These are phyloP conservation scores for Teratosphaeria epicoccoides DNA, from an alignment of 2,329 filamentous ascomycete genomes.

Conservation along the genomic window DNA sequence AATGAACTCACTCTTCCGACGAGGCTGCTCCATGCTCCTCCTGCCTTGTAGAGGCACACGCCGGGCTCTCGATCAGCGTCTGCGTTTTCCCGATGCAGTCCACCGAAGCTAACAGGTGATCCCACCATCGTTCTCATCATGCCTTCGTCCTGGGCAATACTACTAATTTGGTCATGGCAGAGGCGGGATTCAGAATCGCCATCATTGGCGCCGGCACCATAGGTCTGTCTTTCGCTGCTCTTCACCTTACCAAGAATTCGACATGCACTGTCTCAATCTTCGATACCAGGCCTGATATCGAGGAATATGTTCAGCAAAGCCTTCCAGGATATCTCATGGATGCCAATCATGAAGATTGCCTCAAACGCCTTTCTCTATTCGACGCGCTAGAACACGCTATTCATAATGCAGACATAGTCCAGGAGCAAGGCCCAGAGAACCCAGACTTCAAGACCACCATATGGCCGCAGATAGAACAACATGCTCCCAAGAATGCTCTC, in stretches of 20 bases:
- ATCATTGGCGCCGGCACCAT: conserved; percentile 41
- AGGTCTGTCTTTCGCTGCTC: conserved; percentile 45
- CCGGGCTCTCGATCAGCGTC: too few species aligned
- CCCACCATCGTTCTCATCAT: background rate
- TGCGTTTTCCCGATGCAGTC: too few species aligned
- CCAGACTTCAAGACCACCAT: conserved; percentile 40
- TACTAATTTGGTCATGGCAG: background rate
- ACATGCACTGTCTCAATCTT: conserved; percentile 36
- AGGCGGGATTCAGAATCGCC: conserved; percentile 23
- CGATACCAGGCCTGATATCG: conserved; percentile 41
- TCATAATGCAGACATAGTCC: conserved; percentile 40
- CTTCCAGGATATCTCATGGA: conserved; percentile 36
- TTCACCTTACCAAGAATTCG: conserved; percentile 39
- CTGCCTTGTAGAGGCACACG: too few species aligned
- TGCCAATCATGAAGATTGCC: conserved; percentile 16
- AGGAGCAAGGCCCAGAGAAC: conserved; percentile 51
- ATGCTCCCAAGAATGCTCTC: conserved; percentile 35
- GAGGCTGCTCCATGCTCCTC: too few species aligned
- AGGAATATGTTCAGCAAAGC: conserved; percentile 32
- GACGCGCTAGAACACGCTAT: conserved; percentile 29
- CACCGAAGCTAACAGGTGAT: too few species aligned
- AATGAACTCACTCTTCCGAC: too few species aligned
- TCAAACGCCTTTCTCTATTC: conserved; percentile 26
- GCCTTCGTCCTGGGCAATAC: background rate
- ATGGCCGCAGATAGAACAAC: conserved; percentile 41